phyloP scores from a whole-genome alignment of 139 green algal species.

The Limnomonas spitsbergensis region DNA sequence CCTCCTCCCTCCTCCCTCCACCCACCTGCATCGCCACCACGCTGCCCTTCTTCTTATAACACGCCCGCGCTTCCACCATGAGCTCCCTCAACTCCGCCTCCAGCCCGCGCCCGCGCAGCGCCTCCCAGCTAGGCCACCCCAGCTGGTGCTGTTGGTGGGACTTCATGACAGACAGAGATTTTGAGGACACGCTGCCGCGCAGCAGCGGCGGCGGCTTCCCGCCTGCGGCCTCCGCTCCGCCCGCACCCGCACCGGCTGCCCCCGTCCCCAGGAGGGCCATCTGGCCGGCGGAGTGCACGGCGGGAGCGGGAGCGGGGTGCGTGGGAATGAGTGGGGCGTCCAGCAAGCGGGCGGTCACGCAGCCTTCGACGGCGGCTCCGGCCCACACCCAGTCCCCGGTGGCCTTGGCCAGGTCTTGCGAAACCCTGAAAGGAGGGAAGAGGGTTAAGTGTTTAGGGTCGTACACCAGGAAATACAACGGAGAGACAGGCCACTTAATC shows the following conservation, averaged over 20 bases:
- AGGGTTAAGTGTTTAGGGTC: not conserved
- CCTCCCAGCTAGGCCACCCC: slow-evolving; percentile 31
- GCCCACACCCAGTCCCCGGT: slow-evolving; percentile 41
- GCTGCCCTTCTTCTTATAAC: slow-evolving; percentile 44
- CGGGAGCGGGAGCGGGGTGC: not conserved
- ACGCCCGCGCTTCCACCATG: slow-evolving; percentile 47
- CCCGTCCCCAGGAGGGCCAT: not conserved
- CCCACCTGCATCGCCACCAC: slow-evolving; percentile 48
- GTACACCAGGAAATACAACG: no score
- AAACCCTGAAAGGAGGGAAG: slow-evolving; percentile 7
- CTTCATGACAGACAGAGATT: not conserved
- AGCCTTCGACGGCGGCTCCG: slow-evolving; percentile 30
- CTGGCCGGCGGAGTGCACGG: not conserved
- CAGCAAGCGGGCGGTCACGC: not conserved
- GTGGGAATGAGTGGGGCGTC: not conserved
- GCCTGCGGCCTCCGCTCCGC: not conserved
- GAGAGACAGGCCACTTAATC: no score
- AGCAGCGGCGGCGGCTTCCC: no score
- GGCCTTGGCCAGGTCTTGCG: slow-evolving; percentile 27
- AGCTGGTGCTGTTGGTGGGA: no score
- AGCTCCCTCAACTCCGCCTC: slow-evolving; percentile 54
- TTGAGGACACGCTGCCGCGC: not conserved
- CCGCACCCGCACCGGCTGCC: not conserved
- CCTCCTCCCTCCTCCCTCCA: no score
- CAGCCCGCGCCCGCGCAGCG: slow-evolving; percentile 35